A percentile compares a stretch with the other conserved stretches of the same genome.
phyloP scores from a whole-genome alignment of 2,329 filamentous ascomycete species.

The Thermochaetoides dissita region DNA sequence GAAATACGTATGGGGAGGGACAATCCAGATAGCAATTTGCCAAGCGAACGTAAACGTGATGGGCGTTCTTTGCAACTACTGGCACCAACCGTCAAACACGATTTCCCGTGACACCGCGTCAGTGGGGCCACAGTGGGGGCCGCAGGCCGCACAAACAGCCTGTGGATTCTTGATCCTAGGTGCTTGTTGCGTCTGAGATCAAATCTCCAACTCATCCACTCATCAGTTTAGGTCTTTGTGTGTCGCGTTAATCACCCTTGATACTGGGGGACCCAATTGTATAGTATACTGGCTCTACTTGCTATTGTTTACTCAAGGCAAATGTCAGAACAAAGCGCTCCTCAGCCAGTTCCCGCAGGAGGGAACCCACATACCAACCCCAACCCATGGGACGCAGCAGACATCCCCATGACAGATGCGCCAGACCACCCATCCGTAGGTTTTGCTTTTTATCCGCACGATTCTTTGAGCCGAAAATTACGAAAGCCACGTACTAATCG shows the following conservation, averaged over 20 bases:
- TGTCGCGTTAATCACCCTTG: too few relatives aligned
- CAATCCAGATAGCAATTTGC: too few relatives aligned
- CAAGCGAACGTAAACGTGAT: too few relatives aligned
- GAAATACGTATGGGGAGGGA: too few relatives aligned
- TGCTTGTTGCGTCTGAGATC: neutral
- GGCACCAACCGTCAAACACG: conserved; percentile 5
- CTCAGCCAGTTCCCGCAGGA: neutral
- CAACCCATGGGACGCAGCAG: neutral
- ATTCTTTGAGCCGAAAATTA: neutral
- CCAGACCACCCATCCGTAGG: conserved; percentile 4
- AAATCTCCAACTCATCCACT: neutral
- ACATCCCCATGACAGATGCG: conserved; percentile 10
- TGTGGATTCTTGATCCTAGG: neutral
- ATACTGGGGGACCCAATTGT: too few relatives aligned
- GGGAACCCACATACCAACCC: neutral
- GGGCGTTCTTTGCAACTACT: neutral
- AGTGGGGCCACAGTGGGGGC: conserved; percentile 3
- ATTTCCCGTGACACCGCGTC: conserved; percentile 14
- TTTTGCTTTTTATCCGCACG: neutral
- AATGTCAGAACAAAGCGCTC: conserved; percentile 4
- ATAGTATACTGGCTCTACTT: neutral
- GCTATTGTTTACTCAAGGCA: neutral
- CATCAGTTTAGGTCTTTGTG: too few relatives aligned
- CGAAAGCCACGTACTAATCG: too few relatives aligned
- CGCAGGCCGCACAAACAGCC: neutral